phyloP scores from a whole-genome alignment of 306 rosid species.

The Canavalia ensiformis region DNA sequence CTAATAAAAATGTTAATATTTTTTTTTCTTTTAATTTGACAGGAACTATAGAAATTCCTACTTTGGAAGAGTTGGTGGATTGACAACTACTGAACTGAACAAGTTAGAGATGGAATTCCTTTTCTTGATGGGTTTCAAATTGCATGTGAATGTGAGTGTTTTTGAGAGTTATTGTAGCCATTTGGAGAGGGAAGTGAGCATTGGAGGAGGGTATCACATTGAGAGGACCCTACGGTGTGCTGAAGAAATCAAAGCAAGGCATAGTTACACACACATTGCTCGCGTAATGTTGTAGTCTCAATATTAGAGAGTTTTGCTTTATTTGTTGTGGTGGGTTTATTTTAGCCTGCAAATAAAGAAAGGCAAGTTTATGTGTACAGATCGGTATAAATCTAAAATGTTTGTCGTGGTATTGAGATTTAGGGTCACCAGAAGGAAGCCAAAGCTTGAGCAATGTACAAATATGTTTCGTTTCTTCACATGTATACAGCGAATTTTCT shows the following conservation, averaged over 20 bases:
- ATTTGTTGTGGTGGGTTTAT: not conserved
- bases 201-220: conserved; percentile 89
- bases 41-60: conserved; percentile 91
- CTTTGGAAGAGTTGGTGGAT: conserved; percentile 91
- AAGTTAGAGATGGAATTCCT: conserved; percentile 79
- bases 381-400: conserved; percentile 24
- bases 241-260: conserved; percentile 75
- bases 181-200: conserved; percentile 89
- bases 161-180: conserved; percentile 93
- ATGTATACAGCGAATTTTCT: not conserved
- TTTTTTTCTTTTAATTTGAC: not conserved
- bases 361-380: conserved; percentile 9
- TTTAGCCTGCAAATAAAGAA: conserved; percentile 25
- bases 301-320: not conserved
- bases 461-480: conserved; percentile 19
- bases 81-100: conserved; percentile 78
- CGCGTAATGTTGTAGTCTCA: conserved; percentile 62
- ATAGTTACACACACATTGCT: conserved; percentile 56
- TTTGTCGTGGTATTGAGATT: conserved; percentile 4
- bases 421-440: not conserved
- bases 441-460: conserved; percentile 7
- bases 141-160: conserved; percentile 92
- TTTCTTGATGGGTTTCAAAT: conserved; percentile 86
- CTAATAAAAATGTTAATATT: not conserved
- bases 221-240: conserved; percentile 87